These are phyloP conservation scores for Fusarium globosum DNA, from an alignment of 2,329 filamentous ascomycete species.

Conservation along the genomic window DNA sequence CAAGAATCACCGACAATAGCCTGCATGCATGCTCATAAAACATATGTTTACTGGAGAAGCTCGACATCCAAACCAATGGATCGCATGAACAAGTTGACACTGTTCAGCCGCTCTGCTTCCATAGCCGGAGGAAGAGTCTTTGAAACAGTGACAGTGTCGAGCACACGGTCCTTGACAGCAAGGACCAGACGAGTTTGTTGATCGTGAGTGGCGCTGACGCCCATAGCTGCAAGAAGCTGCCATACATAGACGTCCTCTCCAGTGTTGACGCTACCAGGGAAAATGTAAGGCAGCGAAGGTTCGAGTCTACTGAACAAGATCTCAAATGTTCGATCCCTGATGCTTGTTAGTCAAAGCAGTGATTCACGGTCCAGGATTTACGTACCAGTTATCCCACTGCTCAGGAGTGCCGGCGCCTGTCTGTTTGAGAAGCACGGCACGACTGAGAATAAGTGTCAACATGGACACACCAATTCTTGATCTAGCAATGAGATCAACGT, in stretches of 20 bases:
- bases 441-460: slow-evolving; percentile 92
- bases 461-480: slow-evolving; percentile 90
- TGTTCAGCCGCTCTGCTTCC: slow-evolving; percentile 83
- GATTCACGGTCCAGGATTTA: slow-evolving; percentile 11
- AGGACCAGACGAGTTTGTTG: slow-evolving; percentile 95
- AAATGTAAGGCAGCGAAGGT: slow-evolving; percentile 83
- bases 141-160: slow-evolving; percentile 90
- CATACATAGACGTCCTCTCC: slow-evolving; percentile 97
- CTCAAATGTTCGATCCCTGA: slow-evolving; percentile 81
- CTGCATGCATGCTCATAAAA: slow-evolving; percentile 28
- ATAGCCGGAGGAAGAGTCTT: slow-evolving; percentile 91
- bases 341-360: slow-evolving; percentile 47
- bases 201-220: slow-evolving; percentile 90
- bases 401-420: slow-evolving; percentile 75
- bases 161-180: slow-evolving; percentile 96
- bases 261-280: slow-evolving; percentile 89
- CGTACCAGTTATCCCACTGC: slow-evolving; percentile 83
- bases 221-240: slow-evolving; percentile 96
- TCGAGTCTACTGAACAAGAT: slow-evolving; percentile 89
- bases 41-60: slow-evolving; percentile 57
- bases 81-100: slow-evolving; percentile 98
- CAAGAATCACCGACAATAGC: slow-evolving; percentile 42
- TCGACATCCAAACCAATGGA: slow-evolving; percentile 99
- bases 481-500: slow-evolving; percentile 84
- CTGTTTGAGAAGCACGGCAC: slow-evolving; percentile 93